Evolutionary conservation across 176 grass and related monocot genomes (phyloP).

Genomic region (Aegilops sharonensis): DNA sequence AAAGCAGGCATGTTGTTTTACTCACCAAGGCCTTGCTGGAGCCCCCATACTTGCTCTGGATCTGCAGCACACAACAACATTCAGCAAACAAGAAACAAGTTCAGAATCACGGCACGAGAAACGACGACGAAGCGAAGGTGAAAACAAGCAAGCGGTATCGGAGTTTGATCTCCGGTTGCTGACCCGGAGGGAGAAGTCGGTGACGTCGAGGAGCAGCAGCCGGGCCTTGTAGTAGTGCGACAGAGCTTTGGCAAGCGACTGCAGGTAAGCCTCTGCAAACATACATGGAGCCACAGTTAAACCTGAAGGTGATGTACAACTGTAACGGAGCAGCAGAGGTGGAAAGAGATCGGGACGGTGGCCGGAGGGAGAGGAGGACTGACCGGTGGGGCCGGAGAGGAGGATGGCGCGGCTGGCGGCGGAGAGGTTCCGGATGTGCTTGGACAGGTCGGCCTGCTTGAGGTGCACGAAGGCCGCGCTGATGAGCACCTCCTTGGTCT

Average conservation of each 20-base stretch:
- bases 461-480: conserved; percentile 94
- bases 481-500: conserved; percentile 68
- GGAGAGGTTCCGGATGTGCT: conserved; percentile 86
- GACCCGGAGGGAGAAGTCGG: conserved; percentile 80
- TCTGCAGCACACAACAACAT: conserved; percentile 43
- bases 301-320: too few species aligned
- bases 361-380: too few species aligned
- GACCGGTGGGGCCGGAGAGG: conserved; percentile 86
- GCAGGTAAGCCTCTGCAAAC: conserved; percentile 77
- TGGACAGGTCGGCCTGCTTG: conserved; percentile 66
- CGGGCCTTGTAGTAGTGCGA: conserved; percentile 69
- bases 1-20: neutral
- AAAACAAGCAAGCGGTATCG: neutral
- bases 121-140: neutral
- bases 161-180: neutral
- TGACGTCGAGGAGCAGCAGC: conserved; percentile 74
- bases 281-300: neutral
- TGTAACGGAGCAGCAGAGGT: neutral
- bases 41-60: conserved; percentile 90
- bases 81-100: neutral
- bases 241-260: conserved; percentile 77
- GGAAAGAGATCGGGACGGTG: neutral
- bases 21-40: conserved; percentile 58
- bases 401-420: conserved; percentile 80
- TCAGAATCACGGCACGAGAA: conserved; percentile 9